These are phyloP conservation scores for Cladosporium austrohemisphaericum DNA, from an alignment of 2,329 filamentous ascomycete species.

Conservation along the genomic window DNA sequence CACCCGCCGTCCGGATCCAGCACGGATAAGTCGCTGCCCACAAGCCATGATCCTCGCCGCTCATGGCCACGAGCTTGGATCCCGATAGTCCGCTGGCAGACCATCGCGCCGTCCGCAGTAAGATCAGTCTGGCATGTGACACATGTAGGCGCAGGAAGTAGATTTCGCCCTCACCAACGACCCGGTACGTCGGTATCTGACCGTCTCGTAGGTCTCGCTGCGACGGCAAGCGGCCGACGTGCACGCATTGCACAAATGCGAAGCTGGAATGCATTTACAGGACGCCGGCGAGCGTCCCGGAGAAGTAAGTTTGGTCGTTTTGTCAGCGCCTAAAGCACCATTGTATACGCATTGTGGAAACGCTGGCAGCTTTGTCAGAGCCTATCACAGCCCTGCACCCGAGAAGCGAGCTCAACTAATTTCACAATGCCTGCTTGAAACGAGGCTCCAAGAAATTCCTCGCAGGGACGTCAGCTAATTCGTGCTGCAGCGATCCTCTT, in stretches of 20 bases:
- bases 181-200: slow-evolving; percentile 5
- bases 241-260: slow-evolving; percentile 15
- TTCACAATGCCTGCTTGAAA: slow-evolving; percentile 4
- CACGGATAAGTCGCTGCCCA: slow-evolving; percentile 9
- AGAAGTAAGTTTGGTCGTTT: slow-evolving; percentile 5
- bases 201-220: slow-evolving; percentile 11
- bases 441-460: background rate
- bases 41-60: slow-evolving; percentile 10
- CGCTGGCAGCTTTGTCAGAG: background rate
- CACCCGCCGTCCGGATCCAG: slow-evolving; percentile 8
- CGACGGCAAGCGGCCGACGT: slow-evolving; percentile 12
- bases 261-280: slow-evolving; percentile 14
- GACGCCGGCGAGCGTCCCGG: slow-evolving; percentile 2
- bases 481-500: background rate
- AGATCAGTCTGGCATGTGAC: slow-evolving; percentile 14
- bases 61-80: slow-evolving; percentile 13
- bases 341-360: background rate
- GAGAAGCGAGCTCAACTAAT: slow-evolving; percentile 1
- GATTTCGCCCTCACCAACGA: background rate
- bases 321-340: background rate
- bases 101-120: slow-evolving; percentile 11
- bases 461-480: background rate
- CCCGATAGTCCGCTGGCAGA: slow-evolving; percentile 8
- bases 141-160: slow-evolving; percentile 16
- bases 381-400: background rate